Conservation (phyloP, 2,329 filamentous ascomycete species). For the Fusarium protoensiforme region DNA sequence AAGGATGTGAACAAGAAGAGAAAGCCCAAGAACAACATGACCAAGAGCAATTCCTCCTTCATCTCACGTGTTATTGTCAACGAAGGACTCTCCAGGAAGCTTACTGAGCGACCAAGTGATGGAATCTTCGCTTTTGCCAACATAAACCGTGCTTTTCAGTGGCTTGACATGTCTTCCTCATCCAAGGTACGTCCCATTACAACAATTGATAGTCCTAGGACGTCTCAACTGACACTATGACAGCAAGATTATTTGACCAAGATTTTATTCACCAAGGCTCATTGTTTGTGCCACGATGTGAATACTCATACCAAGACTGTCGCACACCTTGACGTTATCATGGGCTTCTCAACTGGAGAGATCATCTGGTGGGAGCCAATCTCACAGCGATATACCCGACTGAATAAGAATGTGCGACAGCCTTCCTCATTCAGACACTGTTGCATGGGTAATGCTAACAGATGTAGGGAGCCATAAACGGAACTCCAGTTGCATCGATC, state of each 20-base stretch:
- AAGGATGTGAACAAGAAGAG: slow-evolving; percentile 83
- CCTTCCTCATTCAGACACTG: not conserved
- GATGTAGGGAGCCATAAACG: slow-evolving; percentile 83
- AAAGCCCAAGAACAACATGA: slow-evolving; percentile 98
- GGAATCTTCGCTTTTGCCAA: slow-evolving; percentile 94
- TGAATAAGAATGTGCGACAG: slow-evolving; percentile 88
- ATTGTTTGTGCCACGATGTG: slow-evolving; percentile 93
- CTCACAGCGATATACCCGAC: slow-evolving; percentile 91
- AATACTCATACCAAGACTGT: slow-evolving; percentile 83
- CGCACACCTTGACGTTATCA: slow-evolving; percentile 87
- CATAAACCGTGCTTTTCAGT: slow-evolving; percentile 94
- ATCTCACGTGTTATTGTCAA: slow-evolving; percentile 96
- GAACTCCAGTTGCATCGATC: slow-evolving; percentile 86
- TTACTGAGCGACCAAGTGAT: slow-evolving; percentile 81
- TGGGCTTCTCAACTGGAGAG: slow-evolving; percentile 96
- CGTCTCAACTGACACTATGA: slow-evolving; percentile 39
- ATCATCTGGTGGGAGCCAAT: slow-evolving; percentile 99
- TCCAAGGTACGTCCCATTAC: slow-evolving; percentile 64
- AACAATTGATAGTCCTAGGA: not conserved
- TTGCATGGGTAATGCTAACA: slow-evolving; percentile 16
- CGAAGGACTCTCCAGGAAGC: slow-evolving; percentile 80
- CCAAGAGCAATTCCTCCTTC: slow-evolving; percentile 98
- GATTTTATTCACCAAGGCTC: slow-evolving; percentile 95
- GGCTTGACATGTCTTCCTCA: slow-evolving; percentile 87
- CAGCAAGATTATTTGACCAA: slow-evolving; percentile 93